phyloP scores from a whole-genome alignment of 2,329 filamentous ascomycete species.

The Aureobasidium leucospermi region DNA sequence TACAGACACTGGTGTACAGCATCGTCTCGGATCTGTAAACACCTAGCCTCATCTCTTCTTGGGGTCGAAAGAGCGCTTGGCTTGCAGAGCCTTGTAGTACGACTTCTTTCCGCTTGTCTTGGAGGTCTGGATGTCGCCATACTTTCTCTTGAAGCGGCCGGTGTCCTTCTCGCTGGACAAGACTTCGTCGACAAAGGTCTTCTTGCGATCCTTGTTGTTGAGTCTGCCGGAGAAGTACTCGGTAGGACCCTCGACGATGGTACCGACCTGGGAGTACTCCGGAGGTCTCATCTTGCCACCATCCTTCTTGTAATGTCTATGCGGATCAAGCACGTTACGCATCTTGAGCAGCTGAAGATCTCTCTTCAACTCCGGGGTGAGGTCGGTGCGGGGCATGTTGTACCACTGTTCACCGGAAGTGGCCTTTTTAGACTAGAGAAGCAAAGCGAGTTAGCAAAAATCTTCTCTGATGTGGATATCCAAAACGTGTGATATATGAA shows the following conservation, averaged over 20 bases:
- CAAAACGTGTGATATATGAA: constrained; percentile 15
- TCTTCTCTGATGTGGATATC: constrained; percentile 12
- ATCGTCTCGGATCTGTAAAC: constrained; percentile 16
- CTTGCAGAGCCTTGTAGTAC: constrained; percentile 74
- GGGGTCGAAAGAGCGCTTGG: constrained; percentile 40
- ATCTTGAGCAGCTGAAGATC: constrained; percentile 86
- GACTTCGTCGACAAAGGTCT: constrained; percentile 78
- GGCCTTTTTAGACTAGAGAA: constrained; percentile 46
- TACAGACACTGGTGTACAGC: constrained; percentile 16
- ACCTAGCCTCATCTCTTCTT: constrained; percentile 23
- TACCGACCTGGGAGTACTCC: constrained; percentile 81
- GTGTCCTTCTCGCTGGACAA: constrained; percentile 59
- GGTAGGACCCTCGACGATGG: constrained; percentile 78
- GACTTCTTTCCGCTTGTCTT: constrained; percentile 86
- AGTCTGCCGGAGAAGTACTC: constrained; percentile 79
- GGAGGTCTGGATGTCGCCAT: constrained; percentile 70
- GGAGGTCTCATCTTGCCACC: constrained; percentile 62
- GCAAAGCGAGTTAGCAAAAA: constrained; percentile 22
- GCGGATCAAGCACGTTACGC: constrained; percentile 80
- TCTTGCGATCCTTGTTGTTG: constrained; percentile 79
- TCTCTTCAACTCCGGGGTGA: constrained; percentile 79
- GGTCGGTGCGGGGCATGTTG: constrained; percentile 72
- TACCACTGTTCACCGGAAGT: constrained; percentile 81
- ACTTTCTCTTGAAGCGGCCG: constrained; percentile 77
- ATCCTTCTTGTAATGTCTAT: constrained; percentile 87